Percentiles rank a stretch among this genome's conserved stretches.
Evolutionary conservation across 495 filamentous ascomycete species (phyloP).

Genomic region (Neurospora sublineolata): DNA sequence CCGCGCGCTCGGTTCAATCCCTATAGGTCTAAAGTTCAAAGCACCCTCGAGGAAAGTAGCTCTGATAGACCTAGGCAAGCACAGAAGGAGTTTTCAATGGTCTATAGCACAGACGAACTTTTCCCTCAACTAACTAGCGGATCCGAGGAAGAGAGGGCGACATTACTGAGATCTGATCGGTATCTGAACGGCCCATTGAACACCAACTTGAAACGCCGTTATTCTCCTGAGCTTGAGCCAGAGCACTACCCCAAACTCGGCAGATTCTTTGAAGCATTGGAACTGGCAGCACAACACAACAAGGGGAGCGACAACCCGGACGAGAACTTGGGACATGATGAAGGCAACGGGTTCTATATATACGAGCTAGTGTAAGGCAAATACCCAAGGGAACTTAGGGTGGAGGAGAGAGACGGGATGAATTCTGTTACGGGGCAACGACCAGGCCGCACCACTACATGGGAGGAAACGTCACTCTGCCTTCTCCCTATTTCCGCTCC

Average conservation of each 20-base stretch:
- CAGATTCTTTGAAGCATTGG: neutral
- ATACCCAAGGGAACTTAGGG: neutral
- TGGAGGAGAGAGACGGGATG: neutral
- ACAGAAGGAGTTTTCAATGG: neutral
- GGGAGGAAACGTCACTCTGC: neutral
- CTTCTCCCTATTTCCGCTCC: neutral
- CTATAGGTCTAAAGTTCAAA: too few species aligned
- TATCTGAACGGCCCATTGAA: neutral
- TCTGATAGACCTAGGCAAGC: too few species aligned
- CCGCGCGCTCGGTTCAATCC: too few species aligned
- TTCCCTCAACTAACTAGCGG: neutral
- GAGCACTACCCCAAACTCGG: fast-evolving
- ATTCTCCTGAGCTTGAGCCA: neutral
- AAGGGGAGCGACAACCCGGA: neutral
- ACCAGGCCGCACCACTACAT: neutral
- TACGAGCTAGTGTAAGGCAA: neutral
- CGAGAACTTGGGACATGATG: neutral
- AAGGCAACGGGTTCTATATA: neutral
- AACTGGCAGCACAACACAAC: neutral
- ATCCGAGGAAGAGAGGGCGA: neutral
- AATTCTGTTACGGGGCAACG: neutral
- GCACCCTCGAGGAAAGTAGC: too few species aligned
- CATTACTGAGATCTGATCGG: neutral
- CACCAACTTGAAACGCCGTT: neutral
- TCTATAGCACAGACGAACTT: neutral